phyloP scores from a whole-genome alignment of 768 basidiomycete species.

The Amanita phalloides region DNA sequence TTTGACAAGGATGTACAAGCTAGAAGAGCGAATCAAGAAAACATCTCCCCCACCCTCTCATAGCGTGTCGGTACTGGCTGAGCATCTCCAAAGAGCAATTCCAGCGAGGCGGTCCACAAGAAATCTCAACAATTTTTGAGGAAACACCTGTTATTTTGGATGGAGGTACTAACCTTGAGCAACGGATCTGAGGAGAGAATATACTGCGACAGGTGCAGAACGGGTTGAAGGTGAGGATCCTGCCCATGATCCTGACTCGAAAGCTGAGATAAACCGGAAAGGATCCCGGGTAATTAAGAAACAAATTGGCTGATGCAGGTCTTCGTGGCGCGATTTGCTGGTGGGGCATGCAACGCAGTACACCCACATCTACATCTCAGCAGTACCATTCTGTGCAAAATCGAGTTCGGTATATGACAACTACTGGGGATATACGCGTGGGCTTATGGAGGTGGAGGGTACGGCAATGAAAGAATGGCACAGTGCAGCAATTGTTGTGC shows the following conservation, averaged over 20 bases:
- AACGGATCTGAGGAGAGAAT: not conserved
- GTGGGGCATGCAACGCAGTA: not conserved
- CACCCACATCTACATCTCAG: not conserved
- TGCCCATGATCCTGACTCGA: not conserved
- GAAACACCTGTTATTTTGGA: not conserved
- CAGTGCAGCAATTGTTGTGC: not conserved
- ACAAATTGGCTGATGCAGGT: not conserved
- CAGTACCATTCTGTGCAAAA: not conserved
- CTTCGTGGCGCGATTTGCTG: not conserved
- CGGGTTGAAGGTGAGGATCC: not conserved
- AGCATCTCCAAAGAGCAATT: not conserved
- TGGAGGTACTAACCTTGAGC: not conserved
- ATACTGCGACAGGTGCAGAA: not conserved
- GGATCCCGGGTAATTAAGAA: not conserved
- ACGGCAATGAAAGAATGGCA: not conserved
- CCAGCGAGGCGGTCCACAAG: not conserved
- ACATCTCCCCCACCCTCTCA: too few species aligned
- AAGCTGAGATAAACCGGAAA: not conserved
- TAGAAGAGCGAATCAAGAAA: too few species aligned
- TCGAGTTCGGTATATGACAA: not conserved
- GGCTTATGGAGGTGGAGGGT: too few species aligned
- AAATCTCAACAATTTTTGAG: not conserved
- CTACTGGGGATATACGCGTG: not conserved
- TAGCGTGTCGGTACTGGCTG: not conserved
- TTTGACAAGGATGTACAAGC: too few species aligned